Conservation (phyloP, 352 stramenopile species). For the Lagenidium sp. region DNA sequence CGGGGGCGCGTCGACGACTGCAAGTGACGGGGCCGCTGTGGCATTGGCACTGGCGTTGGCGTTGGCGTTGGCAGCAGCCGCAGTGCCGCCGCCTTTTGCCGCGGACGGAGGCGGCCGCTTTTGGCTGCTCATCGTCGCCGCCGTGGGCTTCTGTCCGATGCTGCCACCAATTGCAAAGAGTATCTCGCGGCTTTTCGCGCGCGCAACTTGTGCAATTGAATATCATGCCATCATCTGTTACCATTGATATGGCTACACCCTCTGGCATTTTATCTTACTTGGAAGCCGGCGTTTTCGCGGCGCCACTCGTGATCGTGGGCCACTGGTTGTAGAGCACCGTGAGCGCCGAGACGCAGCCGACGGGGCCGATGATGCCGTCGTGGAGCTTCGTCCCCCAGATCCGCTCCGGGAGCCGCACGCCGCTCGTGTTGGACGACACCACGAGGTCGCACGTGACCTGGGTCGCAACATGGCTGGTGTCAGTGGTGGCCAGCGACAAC, state of each 20-base stretch:
- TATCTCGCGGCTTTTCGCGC: too few relatives aligned
- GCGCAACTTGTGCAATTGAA: too few relatives aligned
- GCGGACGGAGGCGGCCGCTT: slow-evolving; percentile 6
- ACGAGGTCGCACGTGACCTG: slow-evolving; percentile 67
- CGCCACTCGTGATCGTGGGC: slow-evolving; percentile 28
- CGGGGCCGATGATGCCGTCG: slow-evolving; percentile 73
- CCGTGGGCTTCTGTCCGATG: too few relatives aligned
- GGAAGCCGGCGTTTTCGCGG: background rate
- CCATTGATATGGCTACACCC: too few relatives aligned
- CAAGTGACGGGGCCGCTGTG: background rate
- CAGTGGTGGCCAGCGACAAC: too few relatives aligned
- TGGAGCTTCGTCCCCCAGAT: slow-evolving; percentile 74
- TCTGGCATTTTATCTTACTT: background rate
- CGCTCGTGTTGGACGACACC: slow-evolving; percentile 79
- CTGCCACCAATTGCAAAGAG: too few relatives aligned
- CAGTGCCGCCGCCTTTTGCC: background rate
- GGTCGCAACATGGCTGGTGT: too few relatives aligned
- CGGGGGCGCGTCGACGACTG: slow-evolving; percentile 1
- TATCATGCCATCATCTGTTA: too few relatives aligned
- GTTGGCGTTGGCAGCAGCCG: slow-evolving; percentile 3
- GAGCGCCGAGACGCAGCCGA: slow-evolving; percentile 73
- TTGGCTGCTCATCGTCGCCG: slow-evolving; percentile 14
- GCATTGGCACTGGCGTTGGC: background rate
- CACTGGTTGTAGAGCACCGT: slow-evolving; percentile 83
- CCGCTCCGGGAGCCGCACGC: slow-evolving; percentile 65